Evolutionary conservation across 164 flowering plant genomes (phyloP).

Genomic region (Kalanchoe fedtschenkoi): DNA sequence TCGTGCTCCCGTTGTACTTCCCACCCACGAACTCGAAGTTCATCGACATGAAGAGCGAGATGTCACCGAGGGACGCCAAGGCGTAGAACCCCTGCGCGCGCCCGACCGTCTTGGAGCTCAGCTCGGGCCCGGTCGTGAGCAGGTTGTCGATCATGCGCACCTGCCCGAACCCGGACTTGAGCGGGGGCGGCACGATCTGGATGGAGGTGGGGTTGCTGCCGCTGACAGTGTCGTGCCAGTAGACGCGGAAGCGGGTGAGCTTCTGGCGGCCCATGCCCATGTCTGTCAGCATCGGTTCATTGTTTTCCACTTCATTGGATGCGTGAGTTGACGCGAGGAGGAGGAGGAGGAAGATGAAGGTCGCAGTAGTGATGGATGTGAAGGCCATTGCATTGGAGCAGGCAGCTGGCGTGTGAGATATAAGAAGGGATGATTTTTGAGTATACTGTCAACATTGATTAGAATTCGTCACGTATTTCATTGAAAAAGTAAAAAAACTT

Average conservation of each 20-base stretch:
- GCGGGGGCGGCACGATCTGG: constrained; percentile 13
- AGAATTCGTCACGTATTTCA: no score
- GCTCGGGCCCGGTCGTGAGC: constrained; percentile 28
- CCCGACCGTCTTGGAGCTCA: constrained; percentile 35
- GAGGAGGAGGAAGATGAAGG: no score
- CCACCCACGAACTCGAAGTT: constrained; percentile 40
- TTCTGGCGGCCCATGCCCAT: no score
- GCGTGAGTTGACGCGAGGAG: no score
- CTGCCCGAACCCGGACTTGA: constrained; percentile 26
- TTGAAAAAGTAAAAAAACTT: no score
- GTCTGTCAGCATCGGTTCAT: no score
- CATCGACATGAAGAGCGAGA: constrained; percentile 40
- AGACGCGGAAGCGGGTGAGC: constrained; percentile 21
- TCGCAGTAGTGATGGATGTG: no score
- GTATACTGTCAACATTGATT: no score
- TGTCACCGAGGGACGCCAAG: constrained; percentile 18
- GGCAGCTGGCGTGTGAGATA: no score
- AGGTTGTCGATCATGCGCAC: constrained; percentile 38
- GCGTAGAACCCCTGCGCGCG: constrained; percentile 49
- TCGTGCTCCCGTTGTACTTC: constrained; percentile 44
- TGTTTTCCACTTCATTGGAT: no score
- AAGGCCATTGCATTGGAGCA: no score
- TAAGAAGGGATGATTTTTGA: no score
- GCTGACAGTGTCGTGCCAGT: constrained; percentile 36
- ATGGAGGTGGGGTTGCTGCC: constrained; percentile 25